Conservation (phyloP, 768 basidiomycete species). For the Leucocoprinus birnbaumii region DNA sequence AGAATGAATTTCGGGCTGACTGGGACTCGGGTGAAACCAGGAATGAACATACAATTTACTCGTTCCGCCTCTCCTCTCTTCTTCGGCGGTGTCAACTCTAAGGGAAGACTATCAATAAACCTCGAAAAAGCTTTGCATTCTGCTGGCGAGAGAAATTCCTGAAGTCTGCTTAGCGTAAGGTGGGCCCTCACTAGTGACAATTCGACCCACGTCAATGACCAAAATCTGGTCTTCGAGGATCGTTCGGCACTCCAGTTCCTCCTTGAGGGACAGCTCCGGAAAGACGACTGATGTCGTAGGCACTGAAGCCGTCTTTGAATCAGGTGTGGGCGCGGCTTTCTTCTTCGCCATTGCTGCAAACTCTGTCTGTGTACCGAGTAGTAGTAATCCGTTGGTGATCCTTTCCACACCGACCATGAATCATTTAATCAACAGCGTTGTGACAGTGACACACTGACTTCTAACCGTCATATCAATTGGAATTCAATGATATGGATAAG, state of each 20-base stretch:
- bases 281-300: constrained; percentile 26
- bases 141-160: constrained; percentile 55
- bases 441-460: too few species aligned
- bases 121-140: constrained; percentile 62
- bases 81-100: constrained; percentile 68
- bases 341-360: constrained; percentile 22
- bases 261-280: constrained; percentile 43
- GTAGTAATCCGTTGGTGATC: too few species aligned
- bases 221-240: constrained; percentile 66
- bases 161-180: background rate
- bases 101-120: constrained; percentile 56
- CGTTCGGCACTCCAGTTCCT: constrained; percentile 39
- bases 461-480: too few species aligned
- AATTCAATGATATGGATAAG: too few species aligned
- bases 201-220: constrained; percentile 48
- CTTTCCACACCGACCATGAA: too few species aligned
- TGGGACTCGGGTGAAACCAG: too few species aligned
- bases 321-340: constrained; percentile 11
- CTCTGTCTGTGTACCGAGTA: too few species aligned
- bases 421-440: too few species aligned
- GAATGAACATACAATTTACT: constrained; percentile 62
- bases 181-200: constrained; percentile 4
- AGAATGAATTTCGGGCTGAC: too few species aligned
- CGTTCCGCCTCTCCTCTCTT: constrained; percentile 71
- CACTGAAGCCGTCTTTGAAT: background rate